These are phyloP conservation scores for Prinsepia uniflora DNA, from an alignment of 306 rosid genomes.

Conservation along the genomic window DNA sequence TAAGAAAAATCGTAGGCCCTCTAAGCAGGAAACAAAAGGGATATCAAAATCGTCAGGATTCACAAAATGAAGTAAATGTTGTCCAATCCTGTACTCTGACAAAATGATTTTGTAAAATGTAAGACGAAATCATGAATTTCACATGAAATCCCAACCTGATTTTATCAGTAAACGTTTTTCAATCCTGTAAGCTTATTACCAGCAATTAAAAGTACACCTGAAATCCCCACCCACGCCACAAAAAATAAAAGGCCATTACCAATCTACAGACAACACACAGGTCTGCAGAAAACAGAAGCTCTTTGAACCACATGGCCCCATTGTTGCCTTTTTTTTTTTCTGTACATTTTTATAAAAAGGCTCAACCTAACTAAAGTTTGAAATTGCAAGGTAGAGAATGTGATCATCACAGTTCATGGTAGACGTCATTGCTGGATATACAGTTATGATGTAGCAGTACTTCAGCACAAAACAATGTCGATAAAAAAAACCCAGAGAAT, in stretches of 20 bases:
- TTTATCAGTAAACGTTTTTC: too few relatives aligned
- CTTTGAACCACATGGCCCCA: background rate
- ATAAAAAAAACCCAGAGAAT: background rate
- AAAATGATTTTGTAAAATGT: background rate
- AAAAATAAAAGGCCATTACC: background rate
- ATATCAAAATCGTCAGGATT: background rate
- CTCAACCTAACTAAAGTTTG: background rate
- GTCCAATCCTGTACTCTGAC: background rate
- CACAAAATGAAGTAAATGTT: background rate
- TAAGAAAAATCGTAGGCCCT: background rate
- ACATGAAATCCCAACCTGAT: too few relatives aligned
- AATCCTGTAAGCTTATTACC: background rate
- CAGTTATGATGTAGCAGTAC: background rate
- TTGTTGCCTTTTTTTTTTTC: background rate
- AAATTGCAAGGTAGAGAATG: background rate
- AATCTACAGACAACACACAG: background rate
- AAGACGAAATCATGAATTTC: background rate
- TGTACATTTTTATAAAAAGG: background rate
- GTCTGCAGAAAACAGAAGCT: background rate
- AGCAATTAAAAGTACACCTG: background rate
- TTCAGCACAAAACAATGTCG: background rate
- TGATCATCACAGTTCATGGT: background rate
- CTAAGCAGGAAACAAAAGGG: slow-evolving; percentile 10
- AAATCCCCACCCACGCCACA: background rate
- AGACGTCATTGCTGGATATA: background rate